These are phyloP conservation scores for Gentiana dahurica DNA, from an alignment of 257 asterid species.

Conservation along the genomic window DNA sequence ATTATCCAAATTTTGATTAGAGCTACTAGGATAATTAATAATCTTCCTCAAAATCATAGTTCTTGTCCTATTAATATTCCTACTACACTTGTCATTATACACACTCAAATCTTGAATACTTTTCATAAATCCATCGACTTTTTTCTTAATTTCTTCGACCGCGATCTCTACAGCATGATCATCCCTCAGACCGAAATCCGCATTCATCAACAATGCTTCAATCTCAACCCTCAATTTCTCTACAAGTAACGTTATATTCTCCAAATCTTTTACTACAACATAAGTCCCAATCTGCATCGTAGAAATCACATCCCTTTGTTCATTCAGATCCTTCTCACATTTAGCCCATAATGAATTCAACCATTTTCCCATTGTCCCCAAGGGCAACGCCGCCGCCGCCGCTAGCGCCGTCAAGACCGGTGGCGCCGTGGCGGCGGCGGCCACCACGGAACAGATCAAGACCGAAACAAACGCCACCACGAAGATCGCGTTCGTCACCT, in stretches of 20 bases:
- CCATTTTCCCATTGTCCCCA: slow-evolving; percentile 83
- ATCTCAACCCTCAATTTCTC: slow-evolving; percentile 47
- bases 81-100: slow-evolving; percentile 48
- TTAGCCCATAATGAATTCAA: slow-evolving; percentile 57
- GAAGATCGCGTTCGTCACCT: slow-evolving; percentile 59
- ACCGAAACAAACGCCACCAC: slow-evolving; percentile 58
- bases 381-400: slow-evolving; percentile 75
- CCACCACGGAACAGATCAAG: slow-evolving; percentile 71
- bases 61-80: slow-evolving; percentile 54
- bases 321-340: slow-evolving; percentile 44
- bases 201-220: slow-evolving; percentile 39
- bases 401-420: slow-evolving; percentile 72
- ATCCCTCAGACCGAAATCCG: slow-evolving; percentile 48
- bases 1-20: slow-evolving; percentile 13
- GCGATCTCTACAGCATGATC: slow-evolving; percentile 57
- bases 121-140: slow-evolving; percentile 40
- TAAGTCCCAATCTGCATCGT: slow-evolving; percentile 47
- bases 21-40: slow-evolving; percentile 35
- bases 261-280: slow-evolving; percentile 50
- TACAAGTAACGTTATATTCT: slow-evolving; percentile 39
- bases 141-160: slow-evolving; percentile 48
- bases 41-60: slow-evolving; percentile 51
- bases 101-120: slow-evolving; percentile 44
- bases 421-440: slow-evolving; percentile 75
- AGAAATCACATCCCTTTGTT: slow-evolving; percentile 45